Evolutionary conservation across 495 filamentous ascomycete genomes (phyloP), one percentile per base, ranked within the genome.

Genomic region (Trichoderma gamsii): DNA sequence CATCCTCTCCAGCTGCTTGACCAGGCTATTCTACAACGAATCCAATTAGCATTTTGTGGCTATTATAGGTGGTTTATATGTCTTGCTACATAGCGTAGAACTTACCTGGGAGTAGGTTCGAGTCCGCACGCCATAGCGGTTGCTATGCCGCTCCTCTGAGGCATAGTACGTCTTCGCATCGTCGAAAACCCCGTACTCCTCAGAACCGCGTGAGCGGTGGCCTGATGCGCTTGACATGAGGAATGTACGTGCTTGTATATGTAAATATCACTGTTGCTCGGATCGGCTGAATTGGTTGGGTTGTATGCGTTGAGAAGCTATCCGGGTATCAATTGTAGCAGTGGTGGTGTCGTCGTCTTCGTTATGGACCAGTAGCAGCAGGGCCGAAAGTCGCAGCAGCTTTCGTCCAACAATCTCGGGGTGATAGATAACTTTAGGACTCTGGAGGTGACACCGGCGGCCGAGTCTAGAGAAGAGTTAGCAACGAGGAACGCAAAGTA

Each of bases 111-210:
- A 81, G 63, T 81, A 81, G 41, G 80, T 83, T 44, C 80, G 76
- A 23, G 79, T 79, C 46, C 81, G 74, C 18, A 76, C 74, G 18
- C 81, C 78, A 35, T 74, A 76, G 18, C 80, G 74, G 61, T 78
- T 75, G 38, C 68, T 69, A 59, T 84, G 81, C 52, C 81, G 79
- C 43, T 80, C 79, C 18, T 81, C 81, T 52, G 81, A 75, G 64
- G 78, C 73, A 64, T 84, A 84, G 71, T 84, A 84, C 41, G 80
- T 83, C 69, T 71, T 77, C 12, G 81, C 81, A 73, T 83, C 80
- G 68, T 82, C 81, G 68, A 73, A 83, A 29, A 83, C 76, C 27
- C 73, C 75, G 56, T 73, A 66, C 32, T 83, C 81, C 49, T 80
- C 75, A 66, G 70, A 65, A 18, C 41, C 64, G 27, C 56, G 56